Evolutionary conservation across 106 monocot genomes (phyloP).

Genomic region (Acanthochlamys bracteata): DNA sequence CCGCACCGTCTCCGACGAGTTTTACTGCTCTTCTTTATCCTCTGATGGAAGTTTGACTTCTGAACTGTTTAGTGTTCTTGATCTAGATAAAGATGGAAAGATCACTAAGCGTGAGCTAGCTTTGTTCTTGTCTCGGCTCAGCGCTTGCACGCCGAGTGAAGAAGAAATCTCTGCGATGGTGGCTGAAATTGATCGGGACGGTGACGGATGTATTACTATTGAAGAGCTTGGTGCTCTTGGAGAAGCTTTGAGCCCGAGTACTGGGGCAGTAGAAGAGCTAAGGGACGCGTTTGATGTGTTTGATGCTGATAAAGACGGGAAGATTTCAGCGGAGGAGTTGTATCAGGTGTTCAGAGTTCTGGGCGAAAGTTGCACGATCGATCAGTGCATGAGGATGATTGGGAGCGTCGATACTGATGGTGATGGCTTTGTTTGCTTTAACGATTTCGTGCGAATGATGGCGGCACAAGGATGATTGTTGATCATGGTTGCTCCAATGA

Average conservation of each 20-base stretch:
- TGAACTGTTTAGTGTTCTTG: neutral
- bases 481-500: too few species aligned
- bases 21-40: neutral
- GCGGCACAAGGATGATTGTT: neutral
- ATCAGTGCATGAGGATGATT: conserved; percentile 73
- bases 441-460: conserved; percentile 73
- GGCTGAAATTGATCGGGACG: conserved; percentile 27
- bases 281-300: conserved; percentile 52
- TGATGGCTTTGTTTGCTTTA: conserved; percentile 64
- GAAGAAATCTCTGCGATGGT: conserved; percentile 31
- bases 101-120: conserved; percentile 26
- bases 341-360: conserved; percentile 26
- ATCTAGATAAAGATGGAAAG: neutral
- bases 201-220: conserved; percentile 23
- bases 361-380: conserved; percentile 40
- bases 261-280: conserved; percentile 19
- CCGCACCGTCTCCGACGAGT: neutral
- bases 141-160: conserved; percentile 19
- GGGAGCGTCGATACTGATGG: conserved; percentile 50
- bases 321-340: conserved; percentile 73
- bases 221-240: conserved; percentile 13
- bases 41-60: neutral
- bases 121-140: conserved; percentile 24
- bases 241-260: neutral
- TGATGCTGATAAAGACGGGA: conserved; percentile 62